Base-by-base conservation (phyloP, 176 grass and related monocot species). In the Carex parvula region DNA sequence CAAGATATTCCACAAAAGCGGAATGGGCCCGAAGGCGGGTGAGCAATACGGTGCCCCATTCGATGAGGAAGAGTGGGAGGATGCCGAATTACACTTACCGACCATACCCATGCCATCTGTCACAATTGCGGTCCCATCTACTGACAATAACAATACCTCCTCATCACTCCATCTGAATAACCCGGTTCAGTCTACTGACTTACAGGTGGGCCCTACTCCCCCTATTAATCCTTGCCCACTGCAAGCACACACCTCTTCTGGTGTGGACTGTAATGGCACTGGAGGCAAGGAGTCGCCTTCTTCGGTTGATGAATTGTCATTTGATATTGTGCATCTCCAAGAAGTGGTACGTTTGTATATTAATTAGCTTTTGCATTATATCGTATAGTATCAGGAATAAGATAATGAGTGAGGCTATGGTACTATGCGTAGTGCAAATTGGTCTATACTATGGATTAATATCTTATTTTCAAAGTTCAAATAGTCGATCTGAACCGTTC, bases 1-100 rank as follows among this genome's bases (percentile, higher is more conserved):
- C 86, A 98, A 98, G 89, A 91, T 93, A 73, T 94, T 94, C 86
- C 86, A 94, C 70, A 94, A 94, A 81, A 98, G 91, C 64, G 95
- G 92, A 57, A 71, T 46, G 79, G 95, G 95, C 78, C 92, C 95
- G 21, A 98, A 94, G 86, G 85, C 89, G 26, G 92, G 95, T 22
- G 92, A 92, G 69, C 90, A 98, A 6, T 94, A 98, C 50, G 92
- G 95, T 69, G 95, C 92, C 52, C 95, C 92, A 82, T 98, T 98
- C 50, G 89, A 88, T 9, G 95, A 98, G 82, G 84, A 90, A 69
- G 92, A 98, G 26, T 91, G 89, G 90, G 91, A 94, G 58, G 92
- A 90, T 66, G 82, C 89, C 30, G 42, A 17, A 77, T 17, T 77
- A 10, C 24, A 56, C 22, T 77, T 77, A 17, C 73, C 55, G 21